These are phyloP conservation scores for Thielaviopsis populi DNA, from an alignment of 2,329 filamentous ascomycete genomes.

Conservation along the genomic window DNA sequence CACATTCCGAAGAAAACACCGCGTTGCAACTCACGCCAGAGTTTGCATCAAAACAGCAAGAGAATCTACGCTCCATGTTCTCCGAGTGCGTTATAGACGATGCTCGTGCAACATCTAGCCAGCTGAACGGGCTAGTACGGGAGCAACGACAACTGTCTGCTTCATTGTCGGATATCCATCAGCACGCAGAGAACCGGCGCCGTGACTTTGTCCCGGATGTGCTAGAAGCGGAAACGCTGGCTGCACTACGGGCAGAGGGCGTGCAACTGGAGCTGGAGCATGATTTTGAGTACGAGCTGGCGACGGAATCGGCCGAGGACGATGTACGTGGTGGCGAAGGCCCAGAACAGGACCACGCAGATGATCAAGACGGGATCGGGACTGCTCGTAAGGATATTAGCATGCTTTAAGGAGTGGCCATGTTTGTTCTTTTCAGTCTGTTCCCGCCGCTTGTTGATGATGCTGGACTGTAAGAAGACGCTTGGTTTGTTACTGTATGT, in stretches of 20 bases:
- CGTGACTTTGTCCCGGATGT: constrained; percentile 22
- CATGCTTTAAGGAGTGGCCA: not conserved
- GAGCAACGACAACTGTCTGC: not conserved
- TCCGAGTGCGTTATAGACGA: no score
- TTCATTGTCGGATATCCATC: not conserved
- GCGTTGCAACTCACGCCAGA: constrained; percentile 7
- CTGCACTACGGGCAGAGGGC: constrained; percentile 19
- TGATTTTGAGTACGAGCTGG: constrained; percentile 20
- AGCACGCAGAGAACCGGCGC: constrained; percentile 22
- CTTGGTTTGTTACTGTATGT: no score
- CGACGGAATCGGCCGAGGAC: constrained; percentile 24
- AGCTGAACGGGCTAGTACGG: not conserved
- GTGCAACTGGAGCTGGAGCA: constrained; percentile 21
- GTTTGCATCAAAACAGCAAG: constrained; percentile 5
- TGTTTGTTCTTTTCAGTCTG: no score
- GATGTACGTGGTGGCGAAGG: constrained; percentile 18
- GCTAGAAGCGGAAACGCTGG: constrained; percentile 19
- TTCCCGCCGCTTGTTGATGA: no score
- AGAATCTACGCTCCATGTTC: not conserved
- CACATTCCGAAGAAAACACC: constrained; percentile 33
- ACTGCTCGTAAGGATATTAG: not conserved
- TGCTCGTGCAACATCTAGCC: not conserved
- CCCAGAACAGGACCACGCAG: not conserved
- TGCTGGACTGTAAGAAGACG: no score
- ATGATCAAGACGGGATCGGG: not conserved